phyloP scores from a whole-genome alignment of 1,139 yeast species.

The Yamadazyma taylorii region DNA sequence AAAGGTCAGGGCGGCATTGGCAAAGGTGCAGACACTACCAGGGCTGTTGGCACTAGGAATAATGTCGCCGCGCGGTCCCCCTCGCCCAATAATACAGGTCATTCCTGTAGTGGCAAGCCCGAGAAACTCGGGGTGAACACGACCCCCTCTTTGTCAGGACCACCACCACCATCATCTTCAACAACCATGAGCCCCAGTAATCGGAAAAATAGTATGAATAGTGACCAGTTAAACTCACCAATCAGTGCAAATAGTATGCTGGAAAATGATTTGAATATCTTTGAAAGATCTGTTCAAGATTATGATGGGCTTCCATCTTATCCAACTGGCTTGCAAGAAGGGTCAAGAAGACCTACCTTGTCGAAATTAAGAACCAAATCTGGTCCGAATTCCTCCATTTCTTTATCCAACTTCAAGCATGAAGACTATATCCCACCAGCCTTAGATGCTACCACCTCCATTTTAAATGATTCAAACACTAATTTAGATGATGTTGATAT shows the following conservation, averaged over 20 bases:
- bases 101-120: not conserved
- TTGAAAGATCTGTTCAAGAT: slow-evolving; percentile 66
- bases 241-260: slow-evolving; percentile 9
- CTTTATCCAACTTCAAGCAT: slow-evolving; percentile 32
- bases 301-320: slow-evolving; percentile 10
- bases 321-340: slow-evolving; percentile 6
- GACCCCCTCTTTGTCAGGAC: too few relatives aligned
- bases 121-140: slow-evolving; percentile 1
- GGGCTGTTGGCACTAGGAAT: slow-evolving; percentile 2
- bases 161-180: too few relatives aligned
- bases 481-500: slow-evolving; percentile 70
- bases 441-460: slow-evolving; percentile 72
- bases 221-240: slow-evolving; percentile 1
- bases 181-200: too few relatives aligned
- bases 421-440: slow-evolving; percentile 83
- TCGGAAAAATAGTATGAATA: not conserved
- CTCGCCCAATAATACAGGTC: slow-evolving; percentile 1
- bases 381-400: slow-evolving; percentile 29
- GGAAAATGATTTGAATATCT: slow-evolving; percentile 33
- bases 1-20: too few relatives aligned
- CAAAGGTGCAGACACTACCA: not conserved
- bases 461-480: slow-evolving; percentile 55
- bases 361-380: slow-evolving; percentile 20
- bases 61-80: slow-evolving; percentile 4
- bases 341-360: slow-evolving; percentile 18